Evolutionary conservation across 148 eudicot genomes (phyloP).

Genomic region (Mesembryanthemum crystallinum): DNA sequence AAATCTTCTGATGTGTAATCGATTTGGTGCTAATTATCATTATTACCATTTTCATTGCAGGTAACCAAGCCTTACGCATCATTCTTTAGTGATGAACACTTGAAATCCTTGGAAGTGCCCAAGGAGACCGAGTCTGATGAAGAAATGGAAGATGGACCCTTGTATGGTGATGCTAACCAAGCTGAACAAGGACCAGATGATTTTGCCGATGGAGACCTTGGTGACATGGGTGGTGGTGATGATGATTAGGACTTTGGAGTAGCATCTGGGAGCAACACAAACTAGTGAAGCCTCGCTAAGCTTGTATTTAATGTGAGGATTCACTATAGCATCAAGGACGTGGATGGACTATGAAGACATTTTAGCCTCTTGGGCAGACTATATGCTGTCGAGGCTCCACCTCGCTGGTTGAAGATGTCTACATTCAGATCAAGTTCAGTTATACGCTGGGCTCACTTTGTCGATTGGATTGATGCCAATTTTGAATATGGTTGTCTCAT

Average conservation of each 20-base stretch:
- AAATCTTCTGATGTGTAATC: background rate
- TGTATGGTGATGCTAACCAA: conserved; percentile 31
- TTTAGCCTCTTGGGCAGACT: no score
- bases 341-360: no score
- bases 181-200: conserved; percentile 36
- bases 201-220: conserved; percentile 42
- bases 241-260: conserved; percentile 38
- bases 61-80: conserved; percentile 75
- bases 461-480: background rate
- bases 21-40: background rate
- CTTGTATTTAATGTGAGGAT: no score
- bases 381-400: no score
- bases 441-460: background rate
- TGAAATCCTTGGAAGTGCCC: conserved; percentile 45
- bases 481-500: background rate
- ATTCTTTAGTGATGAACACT: conserved; percentile 54
- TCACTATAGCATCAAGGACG: no score
- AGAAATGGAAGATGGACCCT: conserved; percentile 29
- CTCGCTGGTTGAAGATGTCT: background rate
- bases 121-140: conserved; percentile 22
- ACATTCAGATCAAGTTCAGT: background rate
- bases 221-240: conserved; percentile 49
- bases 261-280: background rate
- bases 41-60: conserved; percentile 31
- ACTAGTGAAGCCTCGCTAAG: background rate